These are phyloP conservation scores for Talaromyces funiculosus DNA, from an alignment of 2,329 filamentous ascomycete species.

Conservation along the genomic window DNA sequence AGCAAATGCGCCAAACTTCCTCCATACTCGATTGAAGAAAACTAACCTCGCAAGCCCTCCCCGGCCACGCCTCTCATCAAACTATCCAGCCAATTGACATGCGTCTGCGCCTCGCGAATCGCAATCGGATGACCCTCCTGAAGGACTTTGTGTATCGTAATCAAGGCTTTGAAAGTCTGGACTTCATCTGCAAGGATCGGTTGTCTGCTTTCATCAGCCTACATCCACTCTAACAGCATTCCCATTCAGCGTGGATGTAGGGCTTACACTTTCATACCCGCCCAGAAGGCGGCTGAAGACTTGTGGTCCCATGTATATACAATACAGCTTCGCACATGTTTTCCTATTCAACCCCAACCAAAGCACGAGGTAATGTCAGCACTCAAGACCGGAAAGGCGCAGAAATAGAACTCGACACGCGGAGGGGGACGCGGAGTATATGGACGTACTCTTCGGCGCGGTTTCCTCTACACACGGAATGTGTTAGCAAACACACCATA, in stretches of 20 bases:
- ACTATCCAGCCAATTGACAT: slow-evolving; percentile 88
- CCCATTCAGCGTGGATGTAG: not conserved
- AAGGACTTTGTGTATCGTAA: slow-evolving; percentile 94
- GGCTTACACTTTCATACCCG: slow-evolving; percentile 94
- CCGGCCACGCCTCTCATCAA: slow-evolving; percentile 75
- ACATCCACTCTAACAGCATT: not conserved
- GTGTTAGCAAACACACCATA: not conserved
- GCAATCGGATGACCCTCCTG: slow-evolving; percentile 92
- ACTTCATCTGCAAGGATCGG: slow-evolving; percentile 98
- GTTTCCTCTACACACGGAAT: slow-evolving; percentile 50
- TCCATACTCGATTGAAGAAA: not conserved
- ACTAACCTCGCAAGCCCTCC: slow-evolving; percentile 70
- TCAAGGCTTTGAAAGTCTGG: slow-evolving; percentile 97
- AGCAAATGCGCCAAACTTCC: not conserved
- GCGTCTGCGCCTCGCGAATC: slow-evolving; percentile 79
- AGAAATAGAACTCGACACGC: not conserved
- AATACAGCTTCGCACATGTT: slow-evolving; percentile 96
- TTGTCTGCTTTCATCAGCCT: slow-evolving; percentile 53
- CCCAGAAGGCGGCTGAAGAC: slow-evolving; percentile 91
- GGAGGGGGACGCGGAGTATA: not conserved
- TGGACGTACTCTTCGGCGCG: slow-evolving; percentile 57
- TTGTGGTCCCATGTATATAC: slow-evolving; percentile 99
- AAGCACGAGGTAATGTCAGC: not conserved
- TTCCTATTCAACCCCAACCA: slow-evolving; percentile 47
- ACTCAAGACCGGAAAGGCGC: not conserved